Evolutionary conservation across 23 red algal genomes (phyloP).

Genomic region (Gracilaria vermiculophylla): DNA sequence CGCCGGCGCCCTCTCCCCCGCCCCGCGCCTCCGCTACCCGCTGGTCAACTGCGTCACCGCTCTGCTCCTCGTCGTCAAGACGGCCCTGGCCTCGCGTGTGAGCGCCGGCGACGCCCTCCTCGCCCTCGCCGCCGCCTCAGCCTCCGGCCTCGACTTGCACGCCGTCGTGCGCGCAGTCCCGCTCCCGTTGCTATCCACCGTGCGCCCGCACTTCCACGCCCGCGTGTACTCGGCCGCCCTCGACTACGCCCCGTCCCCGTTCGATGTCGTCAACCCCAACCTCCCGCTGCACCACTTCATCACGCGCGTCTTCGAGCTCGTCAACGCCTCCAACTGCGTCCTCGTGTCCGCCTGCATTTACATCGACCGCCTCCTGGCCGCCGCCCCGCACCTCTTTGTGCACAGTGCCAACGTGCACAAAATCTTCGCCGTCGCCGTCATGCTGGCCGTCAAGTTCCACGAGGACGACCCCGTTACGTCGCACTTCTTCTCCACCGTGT

Average conservation of each 20-base stretch:
- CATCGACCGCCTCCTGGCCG: background rate
- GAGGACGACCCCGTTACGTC: background rate
- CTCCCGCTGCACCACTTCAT: background rate
- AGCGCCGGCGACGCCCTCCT: background rate
- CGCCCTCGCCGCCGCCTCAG: background rate
- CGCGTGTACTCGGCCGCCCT: background rate
- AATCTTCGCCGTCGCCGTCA: conserved; percentile 7
- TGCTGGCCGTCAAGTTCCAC: conserved; percentile 25
- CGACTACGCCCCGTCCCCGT: background rate
- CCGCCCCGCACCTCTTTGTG: background rate
- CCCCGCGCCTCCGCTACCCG: background rate
- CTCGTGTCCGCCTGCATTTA: background rate
- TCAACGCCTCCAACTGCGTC: background rate
- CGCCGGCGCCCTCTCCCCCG: background rate
- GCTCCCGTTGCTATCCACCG: background rate
- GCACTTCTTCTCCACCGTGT: background rate
- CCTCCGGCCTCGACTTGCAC: background rate
- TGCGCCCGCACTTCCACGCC: background rate
- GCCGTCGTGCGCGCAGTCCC: background rate
- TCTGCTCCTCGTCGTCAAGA: conserved; percentile 7
- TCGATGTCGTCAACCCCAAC: background rate
- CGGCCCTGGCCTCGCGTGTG: background rate
- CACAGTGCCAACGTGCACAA: conserved; percentile 19
- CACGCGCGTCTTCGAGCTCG: background rate
- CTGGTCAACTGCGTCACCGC: conserved; percentile 9